Percentiles rank a stretch among this genome's conserved stretches.
phyloP scores from a whole-genome alignment of 805 yeast genomes.

The Hanseniaspora clermontiae region DNA sequence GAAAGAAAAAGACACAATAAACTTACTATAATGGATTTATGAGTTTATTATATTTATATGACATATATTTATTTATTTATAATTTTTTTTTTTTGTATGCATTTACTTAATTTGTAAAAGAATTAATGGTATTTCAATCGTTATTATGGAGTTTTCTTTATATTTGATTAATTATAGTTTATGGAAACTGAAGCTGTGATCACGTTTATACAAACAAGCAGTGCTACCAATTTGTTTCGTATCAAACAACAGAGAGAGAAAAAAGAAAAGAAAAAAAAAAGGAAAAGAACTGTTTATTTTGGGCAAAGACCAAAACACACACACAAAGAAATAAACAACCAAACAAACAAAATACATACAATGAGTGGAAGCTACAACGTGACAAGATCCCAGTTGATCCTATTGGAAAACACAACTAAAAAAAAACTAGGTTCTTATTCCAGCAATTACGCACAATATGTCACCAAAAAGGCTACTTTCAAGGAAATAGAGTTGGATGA shows the following conservation, averaged over 20 bases:
- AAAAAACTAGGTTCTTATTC: conserved; percentile 39
- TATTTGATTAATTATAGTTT: background rate
- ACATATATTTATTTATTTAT: conserved; percentile 8
- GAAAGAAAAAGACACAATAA: background rate
- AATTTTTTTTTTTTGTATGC: background rate
- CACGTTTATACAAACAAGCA: background rate
- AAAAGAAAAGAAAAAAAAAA: background rate
- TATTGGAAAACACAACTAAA: conserved; percentile 54
- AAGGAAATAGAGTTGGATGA: conserved; percentile 37
- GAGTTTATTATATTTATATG: background rate
- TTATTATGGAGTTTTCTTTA: background rate
- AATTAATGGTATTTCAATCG: background rate
- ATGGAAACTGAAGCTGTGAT: too few species aligned
- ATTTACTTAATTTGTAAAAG: background rate
- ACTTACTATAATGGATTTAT: background rate
- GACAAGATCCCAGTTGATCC: conserved; percentile 52
- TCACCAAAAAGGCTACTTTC: conserved; percentile 36
- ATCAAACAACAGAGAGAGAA: background rate
- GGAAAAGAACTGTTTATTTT: too few species aligned
- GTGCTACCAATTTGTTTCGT: background rate
- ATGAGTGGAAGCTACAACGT: conserved; percentile 34
- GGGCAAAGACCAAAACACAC: background rate
- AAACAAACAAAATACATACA: background rate
- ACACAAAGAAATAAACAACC: background rate
- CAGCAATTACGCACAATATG: conserved; percentile 42